Base-by-base conservation (phyloP, 2,329 filamentous ascomycete species). In the Penicillium sp. region DNA sequence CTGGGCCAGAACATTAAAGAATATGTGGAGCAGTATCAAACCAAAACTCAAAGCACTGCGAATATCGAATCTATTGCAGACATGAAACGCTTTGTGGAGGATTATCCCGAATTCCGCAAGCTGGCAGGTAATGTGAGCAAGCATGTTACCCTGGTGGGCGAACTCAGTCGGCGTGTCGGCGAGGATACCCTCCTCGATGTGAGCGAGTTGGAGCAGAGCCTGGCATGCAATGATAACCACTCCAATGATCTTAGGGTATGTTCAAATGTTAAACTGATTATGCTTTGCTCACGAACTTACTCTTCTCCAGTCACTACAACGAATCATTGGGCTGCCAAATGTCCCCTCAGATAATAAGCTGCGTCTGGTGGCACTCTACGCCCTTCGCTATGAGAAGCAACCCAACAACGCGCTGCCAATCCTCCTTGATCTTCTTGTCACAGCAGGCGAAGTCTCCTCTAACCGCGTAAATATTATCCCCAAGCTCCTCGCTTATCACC, bases 81-180 rank as follows among this genome's bases (percentile, higher is more conserved):
- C 73, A 99, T 99, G 95, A 99, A 99, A 75, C 90, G 93, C 43
- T 99, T 99, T 68, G 95, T 99, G 55, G 94, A 99, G 75, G 94
- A 99, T 70, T 99, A 97, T 71, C 94, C 94, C 2, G 94, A 99
- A 73, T 99, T 99, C 75, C 87, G 94, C 58, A 96, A 97, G 70
- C 85, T 99, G 1, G 97, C 94, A 2, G 93, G 94, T 38, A 99
- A 99, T 67, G 94, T 99, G 54, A 97, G 93, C 78, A 99, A 99
- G 73, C 94, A 99, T 72, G 95, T 99, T 57, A 96, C 94, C 0
- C 80, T 99, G 23, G 94, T 99, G 23, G 92, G 92, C 0, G 95
- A 99, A 72, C 82, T 99, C 41, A 97, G 92, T 73, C 85, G 93
- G 57, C 86, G 90, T 56, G 93, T 99, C 15, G 90, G 89, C 7